Conservation (phyloP, 768 basidiomycete species). For the Pleurotus sapidus region DNA sequence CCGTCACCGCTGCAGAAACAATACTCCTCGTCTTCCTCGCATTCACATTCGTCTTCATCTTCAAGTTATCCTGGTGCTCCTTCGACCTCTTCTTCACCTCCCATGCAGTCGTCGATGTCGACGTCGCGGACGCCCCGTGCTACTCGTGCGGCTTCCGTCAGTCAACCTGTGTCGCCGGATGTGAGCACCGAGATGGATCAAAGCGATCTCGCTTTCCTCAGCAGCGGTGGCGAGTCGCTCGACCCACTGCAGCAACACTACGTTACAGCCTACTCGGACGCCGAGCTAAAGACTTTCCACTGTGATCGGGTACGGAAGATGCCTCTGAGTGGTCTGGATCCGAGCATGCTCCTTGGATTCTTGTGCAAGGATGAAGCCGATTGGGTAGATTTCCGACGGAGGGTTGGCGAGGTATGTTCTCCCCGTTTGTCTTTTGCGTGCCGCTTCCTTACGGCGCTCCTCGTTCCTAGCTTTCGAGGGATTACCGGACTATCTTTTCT, state of each 20-base stretch:
- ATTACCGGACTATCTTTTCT: conserved; percentile 61
- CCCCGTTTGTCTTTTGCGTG: conserved; percentile 7
- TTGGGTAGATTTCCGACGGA: conserved; percentile 75
- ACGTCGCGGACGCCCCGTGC: conserved; percentile 4
- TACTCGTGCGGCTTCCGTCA: conserved; percentile 8
- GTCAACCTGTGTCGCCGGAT: conserved; percentile 8
- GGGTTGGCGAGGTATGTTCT: conserved; percentile 67
- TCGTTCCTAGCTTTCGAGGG: conserved; percentile 47
- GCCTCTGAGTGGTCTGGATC: conserved; percentile 86
- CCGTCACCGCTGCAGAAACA: conserved; percentile 69
- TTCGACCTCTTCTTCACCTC: conserved; percentile 15
- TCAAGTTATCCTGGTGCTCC: conserved; percentile 8
- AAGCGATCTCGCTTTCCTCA: conserved; percentile 29
- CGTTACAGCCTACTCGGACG: conserved; percentile 64
- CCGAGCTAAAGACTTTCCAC: conserved; percentile 88
- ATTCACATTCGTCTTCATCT: conserved; percentile 29
- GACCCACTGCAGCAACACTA: conserved; percentile 61
- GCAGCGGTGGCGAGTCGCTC: conserved; percentile 27
- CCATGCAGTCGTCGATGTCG: conserved; percentile 5
- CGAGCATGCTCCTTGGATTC: conserved; percentile 97
- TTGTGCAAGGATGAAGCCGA: conserved; percentile 79
- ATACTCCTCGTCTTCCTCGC: conserved; percentile 33
- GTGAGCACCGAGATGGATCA: conserved; percentile 25
- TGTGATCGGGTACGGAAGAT: conserved; percentile 97
- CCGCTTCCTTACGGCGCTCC: conserved; percentile 8